Conservation (phyloP, 2,329 filamentous ascomycete genomes). For the Phyllosticta ampelicida region DNA sequence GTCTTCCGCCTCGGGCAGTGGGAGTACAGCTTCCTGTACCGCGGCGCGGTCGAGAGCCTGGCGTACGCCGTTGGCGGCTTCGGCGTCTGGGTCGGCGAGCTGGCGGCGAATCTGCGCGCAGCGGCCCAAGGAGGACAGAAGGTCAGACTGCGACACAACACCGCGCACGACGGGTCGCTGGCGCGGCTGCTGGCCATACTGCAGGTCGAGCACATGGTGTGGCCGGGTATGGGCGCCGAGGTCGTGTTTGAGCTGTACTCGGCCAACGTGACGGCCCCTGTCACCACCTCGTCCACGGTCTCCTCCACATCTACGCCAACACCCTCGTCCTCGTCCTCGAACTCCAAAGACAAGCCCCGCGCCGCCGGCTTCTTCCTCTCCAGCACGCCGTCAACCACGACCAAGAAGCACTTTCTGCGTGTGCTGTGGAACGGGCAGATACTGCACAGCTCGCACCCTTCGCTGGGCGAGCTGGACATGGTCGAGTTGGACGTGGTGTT, state of each 20-base stretch:
- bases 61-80: slow-evolving; percentile 50
- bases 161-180: slow-evolving; percentile 69
- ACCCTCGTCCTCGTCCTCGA: not conserved
- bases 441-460: slow-evolving; percentile 56
- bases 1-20: slow-evolving; percentile 70
- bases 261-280: slow-evolving; percentile 9
- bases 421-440: slow-evolving; percentile 62
- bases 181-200: slow-evolving; percentile 57
- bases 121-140: slow-evolving; percentile 28
- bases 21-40: slow-evolving; percentile 71
- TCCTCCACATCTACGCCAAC: not conserved
- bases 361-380: not conserved
- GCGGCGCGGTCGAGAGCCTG: slow-evolving; percentile 49
- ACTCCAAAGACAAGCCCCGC: not conserved
- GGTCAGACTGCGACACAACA: slow-evolving; percentile 59
- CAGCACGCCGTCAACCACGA: not conserved
- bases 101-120: slow-evolving; percentile 53
- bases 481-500: slow-evolving; percentile 54
- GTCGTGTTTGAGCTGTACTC: slow-evolving; percentile 62
- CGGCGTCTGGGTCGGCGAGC: slow-evolving; percentile 65
- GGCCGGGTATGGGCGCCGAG: slow-evolving; percentile 75
- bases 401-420: slow-evolving; percentile 41
- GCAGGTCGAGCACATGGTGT: slow-evolving; percentile 66
- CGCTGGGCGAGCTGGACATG: slow-evolving; percentile 60
- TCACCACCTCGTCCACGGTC: not conserved